Base-by-base conservation (phyloP, 192 early-diverging fungal genomes). In the Coemansia reversa region DNA sequence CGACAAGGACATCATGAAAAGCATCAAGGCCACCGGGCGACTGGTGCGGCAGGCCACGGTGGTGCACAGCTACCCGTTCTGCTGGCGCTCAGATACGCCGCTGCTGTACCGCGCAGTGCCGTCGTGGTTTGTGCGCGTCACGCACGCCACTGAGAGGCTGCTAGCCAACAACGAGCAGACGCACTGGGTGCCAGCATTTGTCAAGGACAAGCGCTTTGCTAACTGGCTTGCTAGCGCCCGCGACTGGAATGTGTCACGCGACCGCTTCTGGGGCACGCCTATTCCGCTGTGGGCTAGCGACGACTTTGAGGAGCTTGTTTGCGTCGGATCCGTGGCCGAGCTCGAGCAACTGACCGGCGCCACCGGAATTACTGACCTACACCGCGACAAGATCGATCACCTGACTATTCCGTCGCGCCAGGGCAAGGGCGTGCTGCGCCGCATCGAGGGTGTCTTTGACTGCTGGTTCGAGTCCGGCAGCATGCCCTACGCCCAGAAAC, bases 201-300 rank as follows among this genome's bases (percentile, higher is more conserved):
- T 99, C 48, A 91, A 97, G 81, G 97, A 99, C 67, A 94, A 94
- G 85, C 88, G 96, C 30, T 99, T 99, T 75, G 90, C 86, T 58
- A 96, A 97, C 86, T 99, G 97, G 97, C 87, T 98, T 67, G 91
- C 84, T 47, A 90, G 90, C 57, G 93, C 94, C 12, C 91, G 94
- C 53, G 97, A 99, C 83, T 99, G 97, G 97, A 94, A 94, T 66
- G 86, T 99, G 58, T 98, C 96, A 29, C 92, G 97, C 67, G 94
- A 91, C 76, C 90, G 97, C 62, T 99, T 93, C 87, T 99, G 97
- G 97, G 97, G 97, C 66, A 99, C 97, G n/a, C 97, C 97, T 52
- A 96, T 99, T 55, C 97, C 97, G 27, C 78, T 99, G 49, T 99
- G 97, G 97, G 90, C 87, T 65, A 94, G 89, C 73, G 96, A 94